Evolutionary conservation across 2,329 filamentous ascomycete species (phyloP).

Genomic region (Lizonia empirigonia): DNA sequence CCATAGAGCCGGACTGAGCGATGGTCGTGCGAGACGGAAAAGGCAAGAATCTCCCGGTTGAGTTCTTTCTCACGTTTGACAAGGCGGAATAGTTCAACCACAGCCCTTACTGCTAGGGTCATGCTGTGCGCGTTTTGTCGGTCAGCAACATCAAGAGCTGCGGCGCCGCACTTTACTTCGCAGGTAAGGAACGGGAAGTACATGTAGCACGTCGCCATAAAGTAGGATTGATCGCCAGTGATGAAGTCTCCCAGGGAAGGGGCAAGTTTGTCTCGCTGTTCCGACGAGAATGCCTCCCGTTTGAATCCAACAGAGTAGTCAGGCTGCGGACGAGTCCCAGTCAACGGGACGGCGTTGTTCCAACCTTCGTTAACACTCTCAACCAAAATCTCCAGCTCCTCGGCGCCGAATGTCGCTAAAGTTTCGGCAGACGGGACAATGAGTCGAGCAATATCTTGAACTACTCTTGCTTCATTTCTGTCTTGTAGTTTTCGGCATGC

Average conservation of each 20-base stretch:
- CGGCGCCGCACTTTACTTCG: slow-evolving; percentile 55
- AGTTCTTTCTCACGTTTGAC: slow-evolving; percentile 25
- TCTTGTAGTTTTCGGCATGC: not conserved
- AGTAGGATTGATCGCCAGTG: slow-evolving; percentile 45
- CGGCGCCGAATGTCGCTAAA: slow-evolving; percentile 33
- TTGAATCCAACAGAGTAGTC: slow-evolving; percentile 54
- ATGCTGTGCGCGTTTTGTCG: slow-evolving; percentile 36
- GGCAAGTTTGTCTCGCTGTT: slow-evolving; percentile 51
- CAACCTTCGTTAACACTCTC: slow-evolving; percentile 54
- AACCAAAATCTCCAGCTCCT: slow-evolving; percentile 36
- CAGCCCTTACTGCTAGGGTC: slow-evolving; percentile 24
- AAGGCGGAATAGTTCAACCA: slow-evolving; percentile 30
- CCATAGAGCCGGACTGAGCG: slow-evolving; percentile 25
- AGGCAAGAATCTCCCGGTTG: slow-evolving; percentile 27
- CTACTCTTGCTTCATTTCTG: not conserved
- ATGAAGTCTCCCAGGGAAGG: slow-evolving; percentile 30
- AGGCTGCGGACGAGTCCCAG: slow-evolving; percentile 49
- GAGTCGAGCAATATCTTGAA: slow-evolving; percentile 1
- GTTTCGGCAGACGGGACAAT: slow-evolving; percentile 46
- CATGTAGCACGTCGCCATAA: slow-evolving; percentile 55
- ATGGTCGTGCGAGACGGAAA: slow-evolving; percentile 29
- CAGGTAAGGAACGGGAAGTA: slow-evolving; percentile 59
- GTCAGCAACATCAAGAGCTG: slow-evolving; percentile 39
- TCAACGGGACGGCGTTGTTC: slow-evolving; percentile 50
- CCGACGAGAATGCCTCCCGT: slow-evolving; percentile 50